Evolutionary conservation across 148 eudicot species (phyloP), one percentile per base, ranked within the genome.

Genomic region (Nepenthes gracilis): DNA sequence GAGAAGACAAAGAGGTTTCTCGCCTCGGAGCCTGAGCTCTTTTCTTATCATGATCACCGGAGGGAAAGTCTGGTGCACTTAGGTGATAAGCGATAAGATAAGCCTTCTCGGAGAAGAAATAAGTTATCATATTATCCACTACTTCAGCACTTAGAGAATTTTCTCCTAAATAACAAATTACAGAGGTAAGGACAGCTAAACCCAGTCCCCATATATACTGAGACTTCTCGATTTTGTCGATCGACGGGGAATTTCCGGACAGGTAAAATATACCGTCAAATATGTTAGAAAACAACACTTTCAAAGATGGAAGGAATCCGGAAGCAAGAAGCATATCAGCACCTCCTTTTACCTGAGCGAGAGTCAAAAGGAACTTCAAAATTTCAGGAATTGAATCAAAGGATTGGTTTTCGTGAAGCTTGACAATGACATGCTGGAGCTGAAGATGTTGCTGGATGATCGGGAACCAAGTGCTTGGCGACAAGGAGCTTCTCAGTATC

Each of bases 391-490:
- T 37, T 9, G 74, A 74, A 49, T 65, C 69, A 13, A 57, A 49
- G 58, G 64, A 63, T 15, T 40, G 70, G 60, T 71, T 70, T 71
- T 84, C 81, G 61, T 77, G 81, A 67, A 94, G 92, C 73, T 71
- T 89, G 67, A 62, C 76, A 72, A 89, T 64, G 60, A 89, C 74
- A 66, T 77, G 77, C 40, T 84, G 90, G 65, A 84, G 45, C 36
- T 61, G 84, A 59, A 94, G 82, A 81, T 87, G 80, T 62, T 83
- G 80, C 79, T 81, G 80, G 56, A 90, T 77, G 60, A 89, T 67
- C 35, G 99, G 97, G 36, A 87, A 70, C 99, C 99, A 94, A 36
- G 90, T 76, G 47, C 62, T 66, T 13, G 92, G 93, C 36, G 83
- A 67, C 62, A 75, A 66, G 52, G 83, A 81, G 33, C 71, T 72